Evolutionary conservation across 1,139 yeast genomes (phyloP).

Genomic region (Arxiozyma bovina): DNA sequence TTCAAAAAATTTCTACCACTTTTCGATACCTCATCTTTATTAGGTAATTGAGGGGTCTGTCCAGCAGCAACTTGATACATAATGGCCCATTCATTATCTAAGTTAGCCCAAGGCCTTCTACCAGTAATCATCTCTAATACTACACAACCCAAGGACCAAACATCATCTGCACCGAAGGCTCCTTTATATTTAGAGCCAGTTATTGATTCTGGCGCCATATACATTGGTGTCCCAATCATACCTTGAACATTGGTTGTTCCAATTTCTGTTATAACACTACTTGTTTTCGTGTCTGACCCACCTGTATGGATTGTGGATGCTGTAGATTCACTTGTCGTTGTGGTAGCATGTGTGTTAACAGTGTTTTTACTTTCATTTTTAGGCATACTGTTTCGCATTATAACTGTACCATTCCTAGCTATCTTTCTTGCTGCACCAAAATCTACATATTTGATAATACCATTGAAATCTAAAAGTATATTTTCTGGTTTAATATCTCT

Average conservation of each 20-base stretch:
- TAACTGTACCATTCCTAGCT: constrained; percentile 42
- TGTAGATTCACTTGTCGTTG: background rate
- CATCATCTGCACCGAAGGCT: constrained; percentile 59
- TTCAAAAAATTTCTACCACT: constrained; percentile 65
- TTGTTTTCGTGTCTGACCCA: background rate
- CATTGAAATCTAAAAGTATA: constrained; percentile 80
- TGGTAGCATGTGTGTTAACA: background rate
- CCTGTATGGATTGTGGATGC: background rate
- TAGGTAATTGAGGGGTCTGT: constrained; percentile 79
- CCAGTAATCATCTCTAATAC: constrained; percentile 80
- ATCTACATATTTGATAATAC: constrained; percentile 90
- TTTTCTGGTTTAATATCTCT: constrained; percentile 96
- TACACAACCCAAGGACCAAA: constrained; percentile 82
- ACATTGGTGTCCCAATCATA: constrained; percentile 97
- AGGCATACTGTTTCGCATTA: constrained; percentile 1
- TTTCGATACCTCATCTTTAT: constrained; percentile 65
- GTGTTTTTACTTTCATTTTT: background rate
- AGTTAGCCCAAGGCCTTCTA: constrained; percentile 78
- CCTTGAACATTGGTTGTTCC: constrained; percentile 17
- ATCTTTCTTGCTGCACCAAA: constrained; percentile 97
- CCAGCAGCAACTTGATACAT: constrained; percentile 99
- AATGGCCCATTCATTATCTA: constrained; percentile 96
- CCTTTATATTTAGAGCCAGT: constrained; percentile 68
- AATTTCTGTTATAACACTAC: background rate
- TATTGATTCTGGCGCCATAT: constrained; percentile 96